These are phyloP conservation scores for Herpetospermum pedunculosum DNA, from an alignment of 306 rosid genomes.

Conservation along the genomic window DNA sequence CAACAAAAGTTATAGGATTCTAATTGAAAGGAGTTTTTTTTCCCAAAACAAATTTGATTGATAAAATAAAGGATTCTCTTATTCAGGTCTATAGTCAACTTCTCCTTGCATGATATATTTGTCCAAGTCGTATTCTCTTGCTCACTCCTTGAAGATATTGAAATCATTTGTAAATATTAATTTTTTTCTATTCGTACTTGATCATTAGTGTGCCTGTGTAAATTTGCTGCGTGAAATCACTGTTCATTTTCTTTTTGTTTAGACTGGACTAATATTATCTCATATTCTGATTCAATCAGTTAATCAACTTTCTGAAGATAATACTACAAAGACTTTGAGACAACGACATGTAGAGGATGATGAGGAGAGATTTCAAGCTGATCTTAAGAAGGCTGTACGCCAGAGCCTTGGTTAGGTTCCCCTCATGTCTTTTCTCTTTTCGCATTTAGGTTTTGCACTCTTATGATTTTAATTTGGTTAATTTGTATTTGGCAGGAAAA, in stretches of 20 bases:
- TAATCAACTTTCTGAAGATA: conserved; percentile 26
- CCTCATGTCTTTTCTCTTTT: background rate
- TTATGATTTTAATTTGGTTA: background rate
- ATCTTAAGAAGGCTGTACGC: conserved; percentile 69
- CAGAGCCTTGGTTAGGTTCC: conserved; percentile 77
- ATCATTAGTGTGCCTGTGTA: background rate
- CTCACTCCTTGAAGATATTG: background rate
- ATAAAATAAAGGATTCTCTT: background rate
- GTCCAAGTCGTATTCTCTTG: background rate
- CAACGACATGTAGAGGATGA: conserved; percentile 60
- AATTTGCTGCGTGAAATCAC: background rate
- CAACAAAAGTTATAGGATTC: background rate
- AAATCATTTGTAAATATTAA: background rate
- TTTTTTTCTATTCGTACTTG: background rate
- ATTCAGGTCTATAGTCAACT: background rate
- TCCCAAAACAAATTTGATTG: background rate
- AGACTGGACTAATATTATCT: background rate
- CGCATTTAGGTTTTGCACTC: background rate
- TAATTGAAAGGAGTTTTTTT: background rate
- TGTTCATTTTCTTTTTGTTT: background rate
- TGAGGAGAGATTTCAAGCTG: conserved; percentile 94
- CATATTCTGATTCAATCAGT: conserved; percentile 19
- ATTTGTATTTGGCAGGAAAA: background rate
- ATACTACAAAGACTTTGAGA: conserved; percentile 34
- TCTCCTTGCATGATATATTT: background rate